These are phyloP conservation scores for Ambrosiella xylebori DNA, from an alignment of 2,329 filamentous ascomycete species.

Conservation along the genomic window DNA sequence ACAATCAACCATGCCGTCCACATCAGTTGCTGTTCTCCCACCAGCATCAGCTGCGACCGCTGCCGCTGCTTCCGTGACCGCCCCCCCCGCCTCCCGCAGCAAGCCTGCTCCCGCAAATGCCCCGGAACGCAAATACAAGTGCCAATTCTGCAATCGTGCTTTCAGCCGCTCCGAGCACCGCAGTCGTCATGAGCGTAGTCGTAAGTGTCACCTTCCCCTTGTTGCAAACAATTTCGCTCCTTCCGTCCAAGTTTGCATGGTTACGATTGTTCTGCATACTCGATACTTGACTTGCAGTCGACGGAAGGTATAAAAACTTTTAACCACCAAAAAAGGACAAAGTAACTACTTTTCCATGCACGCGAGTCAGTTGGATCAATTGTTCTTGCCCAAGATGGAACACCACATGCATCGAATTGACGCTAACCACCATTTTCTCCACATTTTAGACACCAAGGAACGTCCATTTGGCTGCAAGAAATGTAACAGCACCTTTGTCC, in stretches of 20 bases:
- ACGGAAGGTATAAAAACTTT: too few species aligned
- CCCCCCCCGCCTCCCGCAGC: slow-evolving; percentile 32
- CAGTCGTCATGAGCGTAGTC: slow-evolving; percentile 90
- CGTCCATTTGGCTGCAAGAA: slow-evolving; percentile 97
- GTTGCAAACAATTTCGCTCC: neutral
- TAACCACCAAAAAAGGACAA: too few species aligned
- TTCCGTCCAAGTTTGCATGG: too few species aligned
- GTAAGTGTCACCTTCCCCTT: slow-evolving; percentile 44
- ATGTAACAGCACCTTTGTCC: slow-evolving; percentile 94
- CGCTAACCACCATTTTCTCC: too few species aligned
- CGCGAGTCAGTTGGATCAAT: too few species aligned
- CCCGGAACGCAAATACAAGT: slow-evolving; percentile 98
- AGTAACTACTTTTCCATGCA: too few species aligned
- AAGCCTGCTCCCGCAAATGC: slow-evolving; percentile 17
- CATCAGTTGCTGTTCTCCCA: slow-evolving; percentile 46
- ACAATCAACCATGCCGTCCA: slow-evolving; percentile 42
- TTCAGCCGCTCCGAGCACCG: slow-evolving; percentile 96
- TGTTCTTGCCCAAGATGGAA: too few species aligned
- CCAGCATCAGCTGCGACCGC: slow-evolving; percentile 40
- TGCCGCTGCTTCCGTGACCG: slow-evolving; percentile 57
- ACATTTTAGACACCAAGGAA: slow-evolving; percentile 73
- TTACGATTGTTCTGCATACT: too few species aligned
- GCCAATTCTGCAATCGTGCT: slow-evolving; percentile 93
- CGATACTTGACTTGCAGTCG: too few species aligned
- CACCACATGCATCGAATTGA: too few species aligned